Conservation (phyloP, 305 asterid genomes). For the Petunia hybrid region DNA sequence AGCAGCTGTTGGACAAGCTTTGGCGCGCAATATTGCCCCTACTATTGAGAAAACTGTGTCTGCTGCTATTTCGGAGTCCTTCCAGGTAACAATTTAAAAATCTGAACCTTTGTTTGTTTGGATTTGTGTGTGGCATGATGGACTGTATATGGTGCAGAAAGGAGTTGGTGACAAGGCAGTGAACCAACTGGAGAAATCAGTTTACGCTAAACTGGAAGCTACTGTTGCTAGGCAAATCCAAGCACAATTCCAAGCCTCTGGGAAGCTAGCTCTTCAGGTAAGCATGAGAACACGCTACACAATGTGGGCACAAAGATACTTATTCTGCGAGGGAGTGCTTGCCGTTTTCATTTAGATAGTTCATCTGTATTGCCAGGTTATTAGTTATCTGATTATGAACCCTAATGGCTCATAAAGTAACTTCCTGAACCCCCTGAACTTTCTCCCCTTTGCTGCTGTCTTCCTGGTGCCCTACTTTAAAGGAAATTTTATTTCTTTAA, state of each 20-base stretch:
- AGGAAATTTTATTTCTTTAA: background rate
- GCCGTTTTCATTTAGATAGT: background rate
- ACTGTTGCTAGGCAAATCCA: slow-evolving; percentile 84
- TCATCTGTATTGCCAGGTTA: background rate
- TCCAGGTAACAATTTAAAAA: slow-evolving; percentile 65
- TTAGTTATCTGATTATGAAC: background rate
- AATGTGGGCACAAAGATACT: background rate
- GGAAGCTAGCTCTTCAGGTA: slow-evolving; percentile 96
- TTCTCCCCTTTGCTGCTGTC: slow-evolving; percentile 13
- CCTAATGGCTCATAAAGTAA: background rate
- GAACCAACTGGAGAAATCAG: slow-evolving; percentile 79
- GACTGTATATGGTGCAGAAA: slow-evolving; percentile 62
- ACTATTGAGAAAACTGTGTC: slow-evolving; percentile 74
- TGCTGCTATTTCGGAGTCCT: slow-evolving; percentile 67
- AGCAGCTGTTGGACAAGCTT: slow-evolving; percentile 68
- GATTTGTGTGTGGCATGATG: slow-evolving; percentile 35
- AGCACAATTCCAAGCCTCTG: slow-evolving; percentile 87
- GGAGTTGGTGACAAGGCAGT: slow-evolving; percentile 92
- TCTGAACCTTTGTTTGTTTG: slow-evolving; percentile 31
- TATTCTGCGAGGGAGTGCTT: background rate
- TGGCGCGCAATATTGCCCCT: slow-evolving; percentile 69
- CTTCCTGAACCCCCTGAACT: background rate
- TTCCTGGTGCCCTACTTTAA: slow-evolving; percentile 10
- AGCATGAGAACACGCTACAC: slow-evolving; percentile 22
- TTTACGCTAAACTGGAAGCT: slow-evolving; percentile 80